Percentiles rank a stretch among this genome's conserved stretches.
Conservation (phyloP, 1,139 yeast genomes). For the Magnusiomyces ingens region DNA sequence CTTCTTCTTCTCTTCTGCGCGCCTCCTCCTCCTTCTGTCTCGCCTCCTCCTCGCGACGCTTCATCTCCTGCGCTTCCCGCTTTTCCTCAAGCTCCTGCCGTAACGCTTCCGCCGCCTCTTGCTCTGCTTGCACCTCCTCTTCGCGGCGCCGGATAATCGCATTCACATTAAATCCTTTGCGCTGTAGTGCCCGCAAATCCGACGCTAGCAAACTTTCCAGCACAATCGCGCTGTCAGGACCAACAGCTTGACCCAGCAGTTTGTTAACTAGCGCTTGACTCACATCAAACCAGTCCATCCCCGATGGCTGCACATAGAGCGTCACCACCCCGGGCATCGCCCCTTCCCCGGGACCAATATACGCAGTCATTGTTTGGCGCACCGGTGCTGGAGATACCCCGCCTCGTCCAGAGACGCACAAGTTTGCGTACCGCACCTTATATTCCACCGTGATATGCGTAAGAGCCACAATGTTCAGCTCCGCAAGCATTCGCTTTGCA, state of each 20-base stretch:
- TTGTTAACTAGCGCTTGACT: constrained; percentile 31
- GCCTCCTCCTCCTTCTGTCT: constrained; percentile 7
- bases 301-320: constrained; percentile 19
- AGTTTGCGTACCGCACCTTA: constrained; percentile 19
- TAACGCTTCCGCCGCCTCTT: constrained; percentile 11
- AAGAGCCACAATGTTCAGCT: constrained; percentile 26
- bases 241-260: constrained; percentile 27
- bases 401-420: constrained; percentile 12
- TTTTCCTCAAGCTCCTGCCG: constrained; percentile 11
- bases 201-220: constrained; percentile 34
- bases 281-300: constrained; percentile 36
- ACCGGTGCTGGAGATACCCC: neutral
- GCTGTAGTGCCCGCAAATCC: constrained; percentile 28
- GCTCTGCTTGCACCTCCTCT: constrained; percentile 20
- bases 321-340: neutral
- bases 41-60: constrained; percentile 11
- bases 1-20: constrained; percentile 6
- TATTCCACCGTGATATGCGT: constrained; percentile 26
- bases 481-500: constrained; percentile 13
- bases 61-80: constrained; percentile 9
- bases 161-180: constrained; percentile 37
- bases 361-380: neutral
- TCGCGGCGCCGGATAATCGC: constrained; percentile 26
- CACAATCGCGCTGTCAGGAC: constrained; percentile 36
- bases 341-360: neutral